phyloP scores from a whole-genome alignment of 352 stramenopile genomes.

The Phytophthora megakarya region DNA sequence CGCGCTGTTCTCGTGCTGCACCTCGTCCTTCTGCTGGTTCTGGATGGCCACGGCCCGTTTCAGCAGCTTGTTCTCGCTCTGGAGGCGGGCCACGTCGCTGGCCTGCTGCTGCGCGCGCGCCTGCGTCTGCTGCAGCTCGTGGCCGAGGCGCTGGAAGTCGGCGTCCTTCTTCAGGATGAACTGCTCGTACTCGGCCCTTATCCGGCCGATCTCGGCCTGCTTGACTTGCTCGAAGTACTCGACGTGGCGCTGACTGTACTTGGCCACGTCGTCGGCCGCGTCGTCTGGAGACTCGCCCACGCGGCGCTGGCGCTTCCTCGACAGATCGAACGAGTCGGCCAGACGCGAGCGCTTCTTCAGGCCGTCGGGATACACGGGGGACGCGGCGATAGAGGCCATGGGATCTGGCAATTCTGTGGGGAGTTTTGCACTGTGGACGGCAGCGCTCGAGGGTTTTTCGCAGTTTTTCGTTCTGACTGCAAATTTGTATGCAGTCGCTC shows the following conservation, averaged over 20 bases:
- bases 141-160: slow-evolving; percentile 65
- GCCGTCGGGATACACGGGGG: slow-evolving; percentile 61
- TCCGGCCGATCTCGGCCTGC: slow-evolving; percentile 75
- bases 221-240: slow-evolving; percentile 90
- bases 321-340: slow-evolving; percentile 57
- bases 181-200: slow-evolving; percentile 86
- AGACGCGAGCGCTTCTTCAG: slow-evolving; percentile 83
- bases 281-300: slow-evolving; percentile 25
- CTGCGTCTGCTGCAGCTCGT: slow-evolving; percentile 57
- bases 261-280: slow-evolving; percentile 53
- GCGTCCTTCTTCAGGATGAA: slow-evolving; percentile 82
- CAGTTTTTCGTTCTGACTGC: slow-evolving; percentile 3
- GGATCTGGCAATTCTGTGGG: not conserved
- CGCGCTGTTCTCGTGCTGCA: slow-evolving; percentile 69
- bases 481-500: slow-evolving; percentile 12
- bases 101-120: slow-evolving; percentile 47
- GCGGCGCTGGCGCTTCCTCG: slow-evolving; percentile 59
- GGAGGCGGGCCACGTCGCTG: slow-evolving; percentile 65
- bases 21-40: slow-evolving; percentile 88
- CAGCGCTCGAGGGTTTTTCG: slow-evolving; percentile 3
- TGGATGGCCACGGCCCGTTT: slow-evolving; percentile 88
- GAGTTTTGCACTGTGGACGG: slow-evolving; percentile 27
- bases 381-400: slow-evolving; percentile 81
- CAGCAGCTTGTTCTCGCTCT: slow-evolving; percentile 84
- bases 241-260: slow-evolving; percentile 87